phyloP scores from a whole-genome alignment of 768 basidiomycete genomes.

The Pholiota molesta region DNA sequence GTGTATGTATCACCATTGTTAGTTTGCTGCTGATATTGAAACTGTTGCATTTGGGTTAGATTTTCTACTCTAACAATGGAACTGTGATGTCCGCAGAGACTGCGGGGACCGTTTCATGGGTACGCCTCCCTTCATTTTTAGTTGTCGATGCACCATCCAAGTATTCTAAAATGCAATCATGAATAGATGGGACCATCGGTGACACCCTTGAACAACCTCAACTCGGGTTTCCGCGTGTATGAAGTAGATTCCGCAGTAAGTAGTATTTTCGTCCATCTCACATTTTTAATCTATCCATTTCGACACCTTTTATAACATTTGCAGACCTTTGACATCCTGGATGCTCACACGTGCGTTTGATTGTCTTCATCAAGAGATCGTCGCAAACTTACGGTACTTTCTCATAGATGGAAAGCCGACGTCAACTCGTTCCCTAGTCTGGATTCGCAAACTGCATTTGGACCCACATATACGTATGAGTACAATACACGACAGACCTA shows the following conservation, averaged over 20 bases:
- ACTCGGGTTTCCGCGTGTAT: conserved; percentile 75
- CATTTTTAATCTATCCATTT: background rate
- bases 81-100: conserved; percentile 58
- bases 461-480: conserved; percentile 67
- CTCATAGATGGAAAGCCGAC: conserved; percentile 61
- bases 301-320: background rate
- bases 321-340: conserved; percentile 77
- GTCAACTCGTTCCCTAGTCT: conserved; percentile 62
- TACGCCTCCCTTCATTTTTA: conserved; percentile 18
- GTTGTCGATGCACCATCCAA: background rate
- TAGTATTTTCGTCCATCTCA: conserved; percentile 6
- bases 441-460: conserved; percentile 55
- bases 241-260: conserved; percentile 71
- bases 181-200: conserved; percentile 68
- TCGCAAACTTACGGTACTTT: background rate
- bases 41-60: conserved; percentile 35
- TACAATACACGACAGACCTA: conserved; percentile 74
- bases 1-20: conserved; percentile 36
- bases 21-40: background rate
- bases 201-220: conserved; percentile 70
- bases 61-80: conserved; percentile 74
- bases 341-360: conserved; percentile 70
- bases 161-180: background rate
- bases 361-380: conserved; percentile 2
- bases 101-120: conserved; percentile 53